Evolutionary conservation across 371 early-diverging fungal species (phyloP), one percentile per base, ranked within the genome.

Genomic region (Apophysomyces trapeziformis): DNA sequence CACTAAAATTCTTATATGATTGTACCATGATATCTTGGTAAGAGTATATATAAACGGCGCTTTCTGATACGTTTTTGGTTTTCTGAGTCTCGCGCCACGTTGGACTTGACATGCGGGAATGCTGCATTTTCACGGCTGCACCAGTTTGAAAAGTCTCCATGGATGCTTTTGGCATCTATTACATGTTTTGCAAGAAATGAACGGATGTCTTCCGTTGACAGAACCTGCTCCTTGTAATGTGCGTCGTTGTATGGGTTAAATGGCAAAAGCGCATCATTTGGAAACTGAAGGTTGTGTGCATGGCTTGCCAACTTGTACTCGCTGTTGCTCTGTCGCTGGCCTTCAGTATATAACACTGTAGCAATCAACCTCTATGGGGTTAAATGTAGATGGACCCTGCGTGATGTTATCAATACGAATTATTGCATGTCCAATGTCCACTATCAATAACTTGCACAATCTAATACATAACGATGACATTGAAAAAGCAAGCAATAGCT

Each of bases 21-120:
- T 47, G 47, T 16, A 47, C 47, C 47, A 47, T 47, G 47, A n/a
- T 18, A 41, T 16, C 1, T 47, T n/a, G 47, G n/a, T 7, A n/a
- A 47, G 1, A 21, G 0, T n/a, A 21, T 7, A 16, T 18, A 47
- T 47, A n/a, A 9, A 47, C 0, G 47, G 47, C 7, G 47, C 47
- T 47, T 47, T 47, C 47, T 47, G 47, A 18, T 47, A n/a, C 47
- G 47, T 16, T 47, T 47, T n/a, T 47, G n/a, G 11, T 14, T 47
- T 18, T 43, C 43, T 4, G 5, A 43, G 43, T 43, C 43, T 43
- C 43, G 43, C 14, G 26, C 14, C 14, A 14, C 1, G 43, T 43
- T 14, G 43, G 4, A 2, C 2, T 43, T 43, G 5, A 43, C 4
- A 9, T 43, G 12, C 1, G 2, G 43, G 43, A 43, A 43, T 4